Base-by-base conservation (phyloP, 1,284 basidiomycete genomes). In the Limonomyces culmigenus region DNA sequence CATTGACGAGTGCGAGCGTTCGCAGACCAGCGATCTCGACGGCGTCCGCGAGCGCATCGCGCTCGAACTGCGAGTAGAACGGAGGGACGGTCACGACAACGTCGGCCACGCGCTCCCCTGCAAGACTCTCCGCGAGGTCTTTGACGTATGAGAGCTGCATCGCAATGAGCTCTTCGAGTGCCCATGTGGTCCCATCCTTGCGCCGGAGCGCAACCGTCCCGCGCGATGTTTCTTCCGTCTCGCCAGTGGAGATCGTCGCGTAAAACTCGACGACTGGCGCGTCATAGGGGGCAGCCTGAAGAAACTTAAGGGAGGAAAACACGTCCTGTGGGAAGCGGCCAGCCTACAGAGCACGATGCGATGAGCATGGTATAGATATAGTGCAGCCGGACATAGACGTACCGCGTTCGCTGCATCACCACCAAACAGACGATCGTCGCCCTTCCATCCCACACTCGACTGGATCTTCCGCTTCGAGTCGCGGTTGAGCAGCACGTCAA, bases 401-500 rank as follows among this genome's bases (percentile, higher is more conserved):
- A 92, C 89, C 43, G 92, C 59, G 54, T 80, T 84, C 47, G 75
- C 78, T 4, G 86, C 91, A 53, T 96, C 91, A 20, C 70, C 63
- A 3, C 89, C 88, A 58, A 96, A 92, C 23, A 92, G 58, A 39
- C 91, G 65, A 50, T 97, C 92, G 13, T 75, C 72, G 44, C 70
- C 70, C 60, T 87, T 92, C 84, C 83, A 93, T 20, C 68, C 80
- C 0, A 96, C 84, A 2, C 79, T 74, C 16, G 85, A 75, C 47
- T 84, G 80, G 36, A 96, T 88, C 61, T 98, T 98, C 44, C 93
- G 70, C 61, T 96, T 97, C 29, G 88, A 93, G 55, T 97, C 93
- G 52, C 87, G 85, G 59, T 95, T 92, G 35, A 98, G 65, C 23
- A 99, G 66, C 20, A 99, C 87, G 57, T 99, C 93, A 49, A 98